phyloP scores from a whole-genome alignment of 108 stramenopile species.

The Stephanodiscus minutulus region DNA sequence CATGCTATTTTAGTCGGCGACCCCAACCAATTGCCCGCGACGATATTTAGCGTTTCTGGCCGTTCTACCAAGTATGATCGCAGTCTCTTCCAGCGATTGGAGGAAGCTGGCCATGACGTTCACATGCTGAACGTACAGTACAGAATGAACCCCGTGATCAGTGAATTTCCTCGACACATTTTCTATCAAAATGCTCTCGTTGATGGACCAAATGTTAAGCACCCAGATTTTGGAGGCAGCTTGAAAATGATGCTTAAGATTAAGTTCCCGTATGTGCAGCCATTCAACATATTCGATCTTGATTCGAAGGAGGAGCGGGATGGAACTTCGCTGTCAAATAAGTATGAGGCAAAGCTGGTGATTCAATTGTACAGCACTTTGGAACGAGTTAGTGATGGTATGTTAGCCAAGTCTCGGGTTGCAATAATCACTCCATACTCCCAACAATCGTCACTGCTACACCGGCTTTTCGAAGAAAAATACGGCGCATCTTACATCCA shows the following conservation, averaged over 20 bases:
- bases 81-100: constrained; percentile 81
- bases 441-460: constrained; percentile 59
- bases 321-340: constrained; percentile 48
- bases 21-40: constrained; percentile 86
- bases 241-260: constrained; percentile 28
- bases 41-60: constrained; percentile 66
- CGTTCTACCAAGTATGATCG: constrained; percentile 61
- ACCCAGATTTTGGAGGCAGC: constrained; percentile 37
- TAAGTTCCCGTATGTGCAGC: constrained; percentile 48
- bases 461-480: constrained; percentile 25
- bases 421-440: constrained; percentile 81
- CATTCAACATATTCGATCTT: constrained; percentile 61
- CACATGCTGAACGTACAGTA: constrained; percentile 92
- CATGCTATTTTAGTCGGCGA: constrained; percentile 86
- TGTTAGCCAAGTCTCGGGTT: constrained; percentile 43
- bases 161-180: constrained; percentile 63
- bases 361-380: constrained; percentile 43
- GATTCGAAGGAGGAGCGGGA: constrained; percentile 50
- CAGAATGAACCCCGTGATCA: constrained; percentile 73
- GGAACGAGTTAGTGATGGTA: constrained; percentile 38
- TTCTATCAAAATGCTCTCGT: constrained; percentile 62
- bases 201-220: constrained; percentile 56
- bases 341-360: constrained; percentile 37
- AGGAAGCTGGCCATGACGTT: constrained; percentile 63
- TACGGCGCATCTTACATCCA: constrained; percentile 39